Percentiles rank a stretch among this genome's conserved stretches.
Evolutionary conservation across 78 protist species (phyloP).

Genomic region (Dictyostelium capitatum): DNA sequence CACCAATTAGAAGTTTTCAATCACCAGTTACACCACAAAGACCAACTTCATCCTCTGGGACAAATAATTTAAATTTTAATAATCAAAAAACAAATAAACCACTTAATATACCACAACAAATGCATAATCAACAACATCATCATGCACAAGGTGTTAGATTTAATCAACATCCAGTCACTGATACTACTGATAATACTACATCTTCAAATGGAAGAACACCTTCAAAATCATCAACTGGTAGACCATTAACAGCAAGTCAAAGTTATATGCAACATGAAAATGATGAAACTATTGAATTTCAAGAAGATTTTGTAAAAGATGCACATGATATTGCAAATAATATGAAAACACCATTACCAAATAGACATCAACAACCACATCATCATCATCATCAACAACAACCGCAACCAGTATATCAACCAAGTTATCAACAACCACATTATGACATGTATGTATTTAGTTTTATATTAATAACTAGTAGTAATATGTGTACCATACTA

Average conservation of each 20-base stretch:
- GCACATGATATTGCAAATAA: conserved; percentile 7
- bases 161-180: not conserved
- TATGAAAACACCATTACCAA: conserved; percentile 11
- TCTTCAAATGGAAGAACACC: not conserved
- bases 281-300: not conserved
- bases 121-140: not conserved
- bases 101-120: not conserved
- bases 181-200: not conserved
- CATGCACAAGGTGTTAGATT: not conserved
- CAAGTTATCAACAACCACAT: not conserved
- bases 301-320: not conserved
- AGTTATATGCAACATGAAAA: not conserved
- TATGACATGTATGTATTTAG: not conserved
- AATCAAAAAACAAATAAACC: not conserved
- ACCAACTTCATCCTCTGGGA: not conserved
- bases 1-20: not conserved
- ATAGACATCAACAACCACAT: not conserved
- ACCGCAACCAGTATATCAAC: not conserved
- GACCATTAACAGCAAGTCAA: conserved; percentile 16
- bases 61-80: not conserved
- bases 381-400: not conserved
- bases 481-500: not conserved
- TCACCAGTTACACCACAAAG: not conserved
- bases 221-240: conserved; percentile 3
- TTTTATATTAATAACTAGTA: not conserved